These are phyloP conservation scores for Neocucurbitaria cava DNA, from an alignment of 2,329 filamentous ascomycete genomes.

Conservation along the genomic window DNA sequence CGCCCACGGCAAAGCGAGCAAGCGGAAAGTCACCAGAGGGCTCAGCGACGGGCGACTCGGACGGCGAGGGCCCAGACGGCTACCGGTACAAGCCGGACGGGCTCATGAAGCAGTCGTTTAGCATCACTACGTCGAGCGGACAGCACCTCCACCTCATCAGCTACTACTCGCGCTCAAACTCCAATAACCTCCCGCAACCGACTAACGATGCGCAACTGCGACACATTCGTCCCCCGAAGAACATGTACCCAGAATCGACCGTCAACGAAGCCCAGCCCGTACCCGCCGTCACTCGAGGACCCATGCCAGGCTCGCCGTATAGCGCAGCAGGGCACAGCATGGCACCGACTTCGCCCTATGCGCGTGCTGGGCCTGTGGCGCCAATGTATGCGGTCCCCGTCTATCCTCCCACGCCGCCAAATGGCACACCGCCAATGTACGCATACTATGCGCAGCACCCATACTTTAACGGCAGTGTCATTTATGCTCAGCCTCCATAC, in stretches of 20 bases:
- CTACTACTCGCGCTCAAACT: slow-evolving; percentile 86
- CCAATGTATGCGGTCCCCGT: slow-evolving; percentile 51
- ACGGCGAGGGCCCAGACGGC: slow-evolving; percentile 66
- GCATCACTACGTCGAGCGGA: slow-evolving; percentile 88
- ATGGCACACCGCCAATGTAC: slow-evolving; percentile 53
- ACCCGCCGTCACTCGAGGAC: slow-evolving; percentile 80
- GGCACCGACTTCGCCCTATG: slow-evolving; percentile 62
- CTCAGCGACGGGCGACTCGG: slow-evolving; percentile 80
- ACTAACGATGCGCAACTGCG: slow-evolving; percentile 80
- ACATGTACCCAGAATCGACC: slow-evolving; percentile 96
- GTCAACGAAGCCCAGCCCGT: slow-evolving; percentile 83
- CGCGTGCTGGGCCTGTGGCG: slow-evolving; percentile 50
- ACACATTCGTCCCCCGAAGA: slow-evolving; percentile 85
- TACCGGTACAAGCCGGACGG: slow-evolving; percentile 78
- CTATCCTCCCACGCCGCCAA: slow-evolving; percentile 51
- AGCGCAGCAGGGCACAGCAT: slow-evolving; percentile 58
- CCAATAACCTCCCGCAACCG: slow-evolving; percentile 79
- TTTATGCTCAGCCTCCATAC: slow-evolving; percentile 42
- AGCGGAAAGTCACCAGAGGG: slow-evolving; percentile 82
- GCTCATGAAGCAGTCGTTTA: slow-evolving; percentile 99
- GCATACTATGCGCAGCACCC: slow-evolving; percentile 46
- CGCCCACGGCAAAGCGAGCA: slow-evolving; percentile 45
- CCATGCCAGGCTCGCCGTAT: slow-evolving; percentile 66
- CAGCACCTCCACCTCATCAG: slow-evolving; percentile 98
- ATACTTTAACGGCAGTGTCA: slow-evolving; percentile 40